phyloP scores from a whole-genome alignment of 805 yeast genomes.

The Scheffersomyces spartinae region DNA sequence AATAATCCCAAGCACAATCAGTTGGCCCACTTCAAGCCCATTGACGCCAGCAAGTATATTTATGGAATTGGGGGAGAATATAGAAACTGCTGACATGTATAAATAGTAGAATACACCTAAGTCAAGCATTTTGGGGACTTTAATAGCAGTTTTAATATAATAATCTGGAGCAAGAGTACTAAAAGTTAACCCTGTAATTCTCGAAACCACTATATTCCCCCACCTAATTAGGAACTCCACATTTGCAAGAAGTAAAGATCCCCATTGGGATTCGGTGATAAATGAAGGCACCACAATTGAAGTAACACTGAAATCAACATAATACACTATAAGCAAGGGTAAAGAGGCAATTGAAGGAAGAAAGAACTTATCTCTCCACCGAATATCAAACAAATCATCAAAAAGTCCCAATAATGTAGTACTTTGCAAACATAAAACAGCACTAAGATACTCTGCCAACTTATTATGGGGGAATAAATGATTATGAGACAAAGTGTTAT shows the following conservation, averaged over 20 bases:
- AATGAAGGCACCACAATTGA: slow-evolving; percentile 73
- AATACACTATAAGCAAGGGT: slow-evolving; percentile 83
- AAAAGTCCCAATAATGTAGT: slow-evolving; percentile 80
- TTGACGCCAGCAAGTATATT: slow-evolving; percentile 94
- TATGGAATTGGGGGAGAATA: slow-evolving; percentile 92
- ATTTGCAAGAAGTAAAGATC: slow-evolving; percentile 11
- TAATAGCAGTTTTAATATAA: slow-evolving; percentile 22
- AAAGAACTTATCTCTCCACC: slow-evolving; percentile 97
- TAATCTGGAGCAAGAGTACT: slow-evolving; percentile 24
- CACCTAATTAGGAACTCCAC: slow-evolving; percentile 11
- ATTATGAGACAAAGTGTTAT: slow-evolving; percentile 17
- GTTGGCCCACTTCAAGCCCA: slow-evolving; percentile 95
- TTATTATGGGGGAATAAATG: slow-evolving; percentile 65
- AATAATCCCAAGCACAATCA: slow-evolving; percentile 62
- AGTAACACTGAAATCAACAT: slow-evolving; percentile 89
- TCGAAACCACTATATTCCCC: slow-evolving; percentile 20
- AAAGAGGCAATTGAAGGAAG: slow-evolving; percentile 90
- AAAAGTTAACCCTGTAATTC: slow-evolving; percentile 26
- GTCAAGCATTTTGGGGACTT: slow-evolving; percentile 45
- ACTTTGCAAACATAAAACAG: slow-evolving; percentile 71
- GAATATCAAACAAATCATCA: slow-evolving; percentile 89
- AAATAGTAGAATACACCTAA: slow-evolving; percentile 70
- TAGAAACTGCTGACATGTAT: slow-evolving; percentile 86
- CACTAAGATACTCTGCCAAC: slow-evolving; percentile 77
- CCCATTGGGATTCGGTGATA: slow-evolving; percentile 27